A percentile compares a stretch with the other conserved stretches of the same genome.
These are phyloP conservation scores for Salmacisia buchloeana DNA, from an alignment of 1,284 basidiomycete species.

Conservation along the genomic window DNA sequence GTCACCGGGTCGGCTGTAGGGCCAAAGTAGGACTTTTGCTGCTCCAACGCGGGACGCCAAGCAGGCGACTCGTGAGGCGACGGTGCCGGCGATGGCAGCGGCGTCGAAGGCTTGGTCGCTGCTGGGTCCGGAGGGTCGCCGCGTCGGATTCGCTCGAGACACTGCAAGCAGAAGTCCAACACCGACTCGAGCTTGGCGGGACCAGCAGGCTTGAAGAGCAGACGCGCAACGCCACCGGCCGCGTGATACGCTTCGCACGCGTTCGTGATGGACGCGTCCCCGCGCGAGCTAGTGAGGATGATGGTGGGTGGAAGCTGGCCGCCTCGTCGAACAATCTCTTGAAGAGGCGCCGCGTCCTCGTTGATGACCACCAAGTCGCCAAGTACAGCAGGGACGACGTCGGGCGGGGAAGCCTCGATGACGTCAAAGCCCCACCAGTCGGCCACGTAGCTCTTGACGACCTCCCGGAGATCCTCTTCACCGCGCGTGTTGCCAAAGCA, in stretches of 20 bases:
- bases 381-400: constrained; percentile 9
- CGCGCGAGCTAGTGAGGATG: constrained; percentile 66
- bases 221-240: constrained; percentile 77
- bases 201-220: constrained; percentile 83
- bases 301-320: constrained; percentile 62
- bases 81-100: constrained; percentile 18
- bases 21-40: constrained; percentile 23
- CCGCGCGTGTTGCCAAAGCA: constrained; percentile 67
- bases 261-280: constrained; percentile 61
- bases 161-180: constrained; percentile 67
- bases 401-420: constrained; percentile 12
- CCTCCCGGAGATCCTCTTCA: constrained; percentile 62
- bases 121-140: constrained; percentile 28
- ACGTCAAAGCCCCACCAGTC: constrained; percentile 72
- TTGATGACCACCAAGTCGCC: constrained; percentile 78
- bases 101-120: constrained; percentile 32
- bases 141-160: constrained; percentile 51
- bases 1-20: background rate
- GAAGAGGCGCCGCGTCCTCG: constrained; percentile 62
- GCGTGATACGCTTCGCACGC: constrained; percentile 66
- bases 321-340: constrained; percentile 44
- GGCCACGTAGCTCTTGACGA: constrained; percentile 64
- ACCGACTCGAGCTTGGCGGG: constrained; percentile 68
- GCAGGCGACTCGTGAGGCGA: background rate
- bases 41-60: background rate